A percentile compares a stretch with the other conserved stretches of the same genome.
phyloP scores from a whole-genome alignment of 176 grass and related monocot genomes.

The Bolboschoenus planiculmis region DNA sequence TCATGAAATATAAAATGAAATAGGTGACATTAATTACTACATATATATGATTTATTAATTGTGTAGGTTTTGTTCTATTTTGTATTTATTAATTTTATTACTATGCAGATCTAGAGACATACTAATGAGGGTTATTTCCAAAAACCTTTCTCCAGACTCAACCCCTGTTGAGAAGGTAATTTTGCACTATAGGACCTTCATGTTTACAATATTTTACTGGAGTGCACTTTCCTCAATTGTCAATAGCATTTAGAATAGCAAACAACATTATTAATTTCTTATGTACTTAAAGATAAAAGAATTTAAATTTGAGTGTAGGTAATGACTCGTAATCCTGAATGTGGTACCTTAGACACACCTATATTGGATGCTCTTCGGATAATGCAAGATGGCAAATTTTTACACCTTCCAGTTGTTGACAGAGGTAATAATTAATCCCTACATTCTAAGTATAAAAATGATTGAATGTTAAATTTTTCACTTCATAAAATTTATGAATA shows the following conservation, averaged over 20 bases:
- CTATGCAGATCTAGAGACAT: slow-evolving; percentile 61
- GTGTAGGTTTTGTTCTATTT: background rate
- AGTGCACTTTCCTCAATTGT: background rate
- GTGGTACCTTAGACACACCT: slow-evolving; percentile 48
- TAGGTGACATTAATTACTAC: background rate
- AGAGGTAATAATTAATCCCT: slow-evolving; percentile 8
- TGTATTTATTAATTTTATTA: background rate
- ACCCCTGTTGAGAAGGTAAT: slow-evolving; percentile 51
- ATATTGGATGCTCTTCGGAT: slow-evolving; percentile 68
- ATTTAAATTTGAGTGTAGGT: slow-evolving; percentile 30
- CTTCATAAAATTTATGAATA: background rate
- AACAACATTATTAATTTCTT: background rate
- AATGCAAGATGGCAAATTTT: slow-evolving; percentile 75
- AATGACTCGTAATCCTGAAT: slow-evolving; percentile 76
- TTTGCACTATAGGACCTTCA: background rate
- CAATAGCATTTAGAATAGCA: background rate
- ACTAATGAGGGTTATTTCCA: slow-evolving; percentile 58
- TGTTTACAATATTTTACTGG: background rate
- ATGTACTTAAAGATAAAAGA: background rate
- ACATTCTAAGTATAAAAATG: background rate
- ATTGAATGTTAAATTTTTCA: background rate
- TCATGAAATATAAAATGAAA: background rate
- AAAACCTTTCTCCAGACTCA: slow-evolving; percentile 41
- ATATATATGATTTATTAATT: background rate
- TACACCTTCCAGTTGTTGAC: slow-evolving; percentile 48